phyloP scores from a whole-genome alignment of 805 yeast genomes.

The Ogataea ramenticola region DNA sequence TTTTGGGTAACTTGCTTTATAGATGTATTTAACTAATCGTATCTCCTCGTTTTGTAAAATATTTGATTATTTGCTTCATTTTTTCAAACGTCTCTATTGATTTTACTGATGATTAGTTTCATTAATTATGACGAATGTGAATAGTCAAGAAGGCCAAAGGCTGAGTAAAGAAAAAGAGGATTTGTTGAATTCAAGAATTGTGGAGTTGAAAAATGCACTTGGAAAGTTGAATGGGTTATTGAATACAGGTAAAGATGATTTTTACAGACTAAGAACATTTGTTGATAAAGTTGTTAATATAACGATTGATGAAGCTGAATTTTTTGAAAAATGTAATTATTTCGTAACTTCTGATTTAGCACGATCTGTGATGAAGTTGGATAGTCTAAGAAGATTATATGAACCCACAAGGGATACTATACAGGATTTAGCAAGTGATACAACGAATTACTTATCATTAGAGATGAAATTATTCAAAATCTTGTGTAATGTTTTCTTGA shows the following conservation, averaged over 20 bases:
- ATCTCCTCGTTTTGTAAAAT: too few species aligned
- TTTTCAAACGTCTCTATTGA: too few species aligned
- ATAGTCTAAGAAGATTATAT: neutral
- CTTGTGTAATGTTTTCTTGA: neutral
- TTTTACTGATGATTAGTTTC: too few species aligned
- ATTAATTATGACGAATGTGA: too few species aligned
- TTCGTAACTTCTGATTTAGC: too few species aligned
- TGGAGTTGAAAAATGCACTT: too few species aligned
- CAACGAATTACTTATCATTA: neutral
- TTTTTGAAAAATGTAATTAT: neutral
- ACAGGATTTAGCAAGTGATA: neutral
- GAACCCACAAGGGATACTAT: neutral
- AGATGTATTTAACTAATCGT: too few species aligned
- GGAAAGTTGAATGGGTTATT: neutral
- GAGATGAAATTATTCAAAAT: neutral
- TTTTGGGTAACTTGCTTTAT: too few species aligned
- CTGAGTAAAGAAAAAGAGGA: too few species aligned
- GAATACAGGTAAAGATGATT: constrained; percentile 1
- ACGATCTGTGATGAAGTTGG: constrained; percentile 1
- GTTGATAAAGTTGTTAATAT: neutral
- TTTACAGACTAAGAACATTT: neutral
- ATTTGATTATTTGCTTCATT: too few species aligned
- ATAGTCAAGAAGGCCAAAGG: too few species aligned
- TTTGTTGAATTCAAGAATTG: too few species aligned
- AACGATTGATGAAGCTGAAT: neutral